phyloP scores from a whole-genome alignment of 495 filamentous ascomycete genomes.

The Podospora conica region DNA sequence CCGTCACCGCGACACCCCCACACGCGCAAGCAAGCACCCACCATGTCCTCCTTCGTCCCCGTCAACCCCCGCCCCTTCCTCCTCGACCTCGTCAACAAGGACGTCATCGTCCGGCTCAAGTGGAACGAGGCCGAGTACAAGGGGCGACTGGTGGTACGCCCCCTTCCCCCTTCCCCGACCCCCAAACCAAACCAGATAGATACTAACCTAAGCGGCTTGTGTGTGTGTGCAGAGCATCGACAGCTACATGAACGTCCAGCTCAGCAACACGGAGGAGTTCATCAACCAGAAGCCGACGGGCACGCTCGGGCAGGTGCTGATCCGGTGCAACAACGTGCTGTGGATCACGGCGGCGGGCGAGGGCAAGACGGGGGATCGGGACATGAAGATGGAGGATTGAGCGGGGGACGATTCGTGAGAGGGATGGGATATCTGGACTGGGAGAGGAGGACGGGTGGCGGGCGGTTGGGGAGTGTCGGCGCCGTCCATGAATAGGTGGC shows the following conservation, averaged over 20 bases:
- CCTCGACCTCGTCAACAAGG: conserved; percentile 62
- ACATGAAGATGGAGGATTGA: conserved; percentile 60
- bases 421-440: background rate
- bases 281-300: conserved; percentile 83
- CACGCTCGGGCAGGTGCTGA: conserved; percentile 80
- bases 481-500: no score
- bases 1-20: background rate
- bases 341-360: conserved; percentile 73
- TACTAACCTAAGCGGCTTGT: background rate
- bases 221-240: conserved; percentile 53
- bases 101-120: conserved; percentile 87
- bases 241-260: conserved; percentile 97
- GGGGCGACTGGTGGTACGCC: conserved; percentile 64
- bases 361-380: conserved; percentile 39
- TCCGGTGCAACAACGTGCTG: conserved; percentile 85
- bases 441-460: background rate
- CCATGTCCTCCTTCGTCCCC: conserved; percentile 27
- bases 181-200: background rate
- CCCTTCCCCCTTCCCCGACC: background rate
- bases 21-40: background rate
- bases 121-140: conserved; percentile 98
- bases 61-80: conserved; percentile 32
- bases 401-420: background rate
- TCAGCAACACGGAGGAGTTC: conserved; percentile 83
- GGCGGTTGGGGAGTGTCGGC: background rate